Evolutionary conservation across 1,284 basidiomycete genomes (phyloP), one percentile per base, ranked within the genome.

Genomic region (Somion occarium): DNA sequence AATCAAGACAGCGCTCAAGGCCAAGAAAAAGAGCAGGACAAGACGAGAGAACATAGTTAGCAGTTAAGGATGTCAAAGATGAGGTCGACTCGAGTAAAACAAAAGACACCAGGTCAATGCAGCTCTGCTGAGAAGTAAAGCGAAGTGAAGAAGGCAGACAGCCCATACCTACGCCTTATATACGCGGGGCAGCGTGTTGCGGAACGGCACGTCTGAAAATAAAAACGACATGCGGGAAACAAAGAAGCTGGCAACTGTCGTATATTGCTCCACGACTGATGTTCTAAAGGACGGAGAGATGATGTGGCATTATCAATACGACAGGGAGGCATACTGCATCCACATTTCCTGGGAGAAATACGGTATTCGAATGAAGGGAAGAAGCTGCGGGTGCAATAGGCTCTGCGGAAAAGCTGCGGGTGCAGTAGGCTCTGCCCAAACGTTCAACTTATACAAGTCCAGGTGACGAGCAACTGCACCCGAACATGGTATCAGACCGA

Each of bases 51-150:
- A 46, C 44, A 46, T 46, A 9, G 19, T 34, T 23, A 34, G 15
- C 7, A 44, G 18, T 30, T 46, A 26, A 46, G 26, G 7, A 46
- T 12, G 15, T 3, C n/a, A 15, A 34, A 46, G 20, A 26, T 19
- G 44, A 46, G 44, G 23, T 46, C 44, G 23, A 46, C 44, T 46
- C 44, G 44, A 30, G 26, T 7, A 18, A 18, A 18, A 7, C 20
- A 42, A 18, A 44, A 44, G 23, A 34, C 30, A 34, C 30, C 30
- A 34, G 30, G 30, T 34, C 30, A 34, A 34, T 7, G 30, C 30
- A 34, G 30, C 30, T 34, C 30, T 7, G 30, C 30, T 34, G 30
- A 34, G 15, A 34, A 34, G 30, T 34, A 7, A 7, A 15, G 30
- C 7, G 15, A 7, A 15, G 15, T 7, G 30, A 34, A 7, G 30